Conservation (phyloP, 352 stramenopile species). For the Pythium aquatile region DNA sequence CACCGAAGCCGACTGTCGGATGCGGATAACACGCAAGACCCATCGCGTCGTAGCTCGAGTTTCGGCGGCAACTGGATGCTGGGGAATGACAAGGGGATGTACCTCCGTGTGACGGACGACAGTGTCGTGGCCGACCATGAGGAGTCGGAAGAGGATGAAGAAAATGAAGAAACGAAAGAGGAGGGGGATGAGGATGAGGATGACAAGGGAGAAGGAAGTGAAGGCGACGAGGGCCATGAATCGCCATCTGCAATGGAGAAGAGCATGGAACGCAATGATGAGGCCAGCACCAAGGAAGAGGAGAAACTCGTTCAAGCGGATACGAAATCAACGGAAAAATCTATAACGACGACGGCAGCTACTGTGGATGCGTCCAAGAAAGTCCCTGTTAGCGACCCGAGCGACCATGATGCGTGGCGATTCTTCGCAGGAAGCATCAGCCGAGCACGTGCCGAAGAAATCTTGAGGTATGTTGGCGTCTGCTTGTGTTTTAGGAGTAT, state of each 20-base stretch:
- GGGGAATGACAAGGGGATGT: constrained; percentile 73
- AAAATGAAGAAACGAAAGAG: constrained; percentile 7
- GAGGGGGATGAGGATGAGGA: neutral
- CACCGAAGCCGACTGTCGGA: constrained; percentile 9
- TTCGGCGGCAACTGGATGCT: constrained; percentile 82
- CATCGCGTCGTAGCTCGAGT: constrained; percentile 13
- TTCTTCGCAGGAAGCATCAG: constrained; percentile 84
- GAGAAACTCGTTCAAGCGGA: neutral
- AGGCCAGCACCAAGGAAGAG: neutral
- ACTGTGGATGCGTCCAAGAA: constrained; percentile 14
- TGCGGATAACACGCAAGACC: constrained; percentile 11
- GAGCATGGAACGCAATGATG: neutral
- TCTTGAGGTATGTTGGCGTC: constrained; percentile 48
- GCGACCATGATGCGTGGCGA: constrained; percentile 66
- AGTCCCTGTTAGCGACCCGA: constrained; percentile 29
- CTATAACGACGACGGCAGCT: neutral
- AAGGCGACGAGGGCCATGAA: constrained; percentile 2
- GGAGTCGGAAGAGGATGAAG: constrained; percentile 33
- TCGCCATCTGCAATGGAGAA: too few relatives aligned
- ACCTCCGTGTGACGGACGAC: constrained; percentile 66
- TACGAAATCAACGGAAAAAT: neutral
- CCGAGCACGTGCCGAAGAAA: constrained; percentile 55
- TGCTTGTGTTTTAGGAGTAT: neutral
- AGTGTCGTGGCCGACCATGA: constrained; percentile 62
- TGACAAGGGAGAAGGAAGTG: constrained; percentile 9